Evolutionary conservation across 1,139 yeast genomes (phyloP).

Genomic region (Suhomyces terraborum): DNA sequence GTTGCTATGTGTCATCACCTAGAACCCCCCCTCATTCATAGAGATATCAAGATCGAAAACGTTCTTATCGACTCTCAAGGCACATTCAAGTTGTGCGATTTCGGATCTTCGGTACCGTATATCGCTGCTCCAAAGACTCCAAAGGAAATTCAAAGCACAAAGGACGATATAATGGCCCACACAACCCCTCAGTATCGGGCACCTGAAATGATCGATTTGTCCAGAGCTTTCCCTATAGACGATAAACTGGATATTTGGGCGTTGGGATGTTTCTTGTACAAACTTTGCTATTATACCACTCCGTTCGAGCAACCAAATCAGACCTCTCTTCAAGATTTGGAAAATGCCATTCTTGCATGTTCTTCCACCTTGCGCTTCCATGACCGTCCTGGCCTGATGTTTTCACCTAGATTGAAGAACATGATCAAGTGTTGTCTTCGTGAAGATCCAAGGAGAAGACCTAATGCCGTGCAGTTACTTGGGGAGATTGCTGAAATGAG

Average conservation of each 20-base stretch:
- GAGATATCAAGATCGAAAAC: conserved; percentile 95
- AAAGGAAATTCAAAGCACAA: conserved; percentile 66
- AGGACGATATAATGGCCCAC: conserved; percentile 83
- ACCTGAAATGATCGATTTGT: conserved; percentile 94
- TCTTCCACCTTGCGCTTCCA: conserved; percentile 35
- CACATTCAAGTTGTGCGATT: conserved; percentile 83
- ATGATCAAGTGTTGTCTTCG: conserved; percentile 63
- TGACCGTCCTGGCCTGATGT: conserved; percentile 42
- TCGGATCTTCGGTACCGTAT: conserved; percentile 85
- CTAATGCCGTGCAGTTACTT: conserved; percentile 69
- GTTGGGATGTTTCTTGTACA: conserved; percentile 85
- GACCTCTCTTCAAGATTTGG: conserved; percentile 40
- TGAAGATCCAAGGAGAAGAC: conserved; percentile 71
- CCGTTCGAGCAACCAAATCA: conserved; percentile 79
- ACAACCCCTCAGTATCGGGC: conserved; percentile 98
- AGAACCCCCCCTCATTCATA: conserved; percentile 78
- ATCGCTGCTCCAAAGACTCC: conserved; percentile 64
- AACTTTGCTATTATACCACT: conserved; percentile 89
- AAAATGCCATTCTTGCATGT: conserved; percentile 39
- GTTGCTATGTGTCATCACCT: conserved; percentile 87
- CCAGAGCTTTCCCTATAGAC: conserved; percentile 82
- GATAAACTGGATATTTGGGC: conserved; percentile 98
- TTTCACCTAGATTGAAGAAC: conserved; percentile 52
- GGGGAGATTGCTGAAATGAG: conserved; percentile 68
- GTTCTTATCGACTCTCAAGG: conserved; percentile 77